phyloP scores from a whole-genome alignment of 2,329 filamentous ascomycete genomes.

The Venturia nashicola region DNA sequence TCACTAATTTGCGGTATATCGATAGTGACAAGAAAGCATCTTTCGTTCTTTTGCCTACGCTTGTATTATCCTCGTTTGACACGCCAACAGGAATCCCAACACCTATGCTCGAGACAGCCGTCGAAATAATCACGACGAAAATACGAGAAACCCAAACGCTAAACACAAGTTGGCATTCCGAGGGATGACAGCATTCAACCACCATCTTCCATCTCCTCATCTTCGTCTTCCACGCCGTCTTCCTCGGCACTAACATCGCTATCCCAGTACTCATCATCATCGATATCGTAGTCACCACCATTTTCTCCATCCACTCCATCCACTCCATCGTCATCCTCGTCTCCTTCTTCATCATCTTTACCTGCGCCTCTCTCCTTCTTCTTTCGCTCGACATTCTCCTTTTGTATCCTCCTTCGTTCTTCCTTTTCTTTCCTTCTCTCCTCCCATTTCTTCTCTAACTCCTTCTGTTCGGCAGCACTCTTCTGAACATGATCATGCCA shows the following conservation, averaged over 20 bases:
- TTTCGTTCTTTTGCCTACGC: too few relatives aligned
- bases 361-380: constrained; percentile 47
- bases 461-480: constrained; percentile 60
- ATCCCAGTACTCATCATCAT: constrained; percentile 13
- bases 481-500: constrained; percentile 96
- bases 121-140: too few relatives aligned
- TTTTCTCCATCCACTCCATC: constrained; percentile 34
- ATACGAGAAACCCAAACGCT: too few relatives aligned
- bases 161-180: too few relatives aligned
- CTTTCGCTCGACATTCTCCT: constrained; percentile 83
- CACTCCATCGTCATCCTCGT: constrained; percentile 34
- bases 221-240: constrained; percentile 1
- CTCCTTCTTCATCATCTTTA: constrained; percentile 29
- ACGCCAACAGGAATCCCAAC: background rate
- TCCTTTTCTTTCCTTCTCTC: constrained; percentile 70
- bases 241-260: constrained; percentile 10
- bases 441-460: constrained; percentile 75
- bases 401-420: constrained; percentile 67
- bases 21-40: too few relatives aligned
- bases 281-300: constrained; percentile 23
- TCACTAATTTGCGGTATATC: too few relatives aligned
- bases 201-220: constrained; percentile 9
- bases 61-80: background rate
- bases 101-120: too few relatives aligned
- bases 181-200: background rate